Percentiles rank a stretch among this genome's conserved stretches.
Evolutionary conservation across 108 stramenopile species (phyloP).

Genomic region (Cyclotella sp.): DNA sequence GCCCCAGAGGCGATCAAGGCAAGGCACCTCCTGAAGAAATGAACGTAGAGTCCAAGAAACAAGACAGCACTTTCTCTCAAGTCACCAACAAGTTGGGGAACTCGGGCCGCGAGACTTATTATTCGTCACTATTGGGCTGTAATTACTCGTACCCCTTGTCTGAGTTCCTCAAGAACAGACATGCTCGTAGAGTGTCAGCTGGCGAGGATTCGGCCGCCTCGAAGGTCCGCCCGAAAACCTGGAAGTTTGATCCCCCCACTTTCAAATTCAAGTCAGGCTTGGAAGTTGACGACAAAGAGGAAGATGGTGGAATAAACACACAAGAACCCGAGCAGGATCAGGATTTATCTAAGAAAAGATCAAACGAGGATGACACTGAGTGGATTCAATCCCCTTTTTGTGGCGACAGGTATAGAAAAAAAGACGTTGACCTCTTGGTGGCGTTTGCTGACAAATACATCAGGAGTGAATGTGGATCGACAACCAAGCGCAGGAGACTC

Average conservation of each 20-base stretch:
- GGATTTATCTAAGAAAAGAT: not conserved
- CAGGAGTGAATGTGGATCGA: not conserved
- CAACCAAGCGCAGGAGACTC: not conserved
- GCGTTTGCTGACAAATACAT: constrained; percentile 7
- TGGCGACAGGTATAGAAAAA: constrained; percentile 9
- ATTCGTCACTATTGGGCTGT: not conserved
- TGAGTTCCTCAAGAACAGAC: not conserved
- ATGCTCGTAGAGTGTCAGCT: not conserved
- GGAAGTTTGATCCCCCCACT: constrained; percentile 2
- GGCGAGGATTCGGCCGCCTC: not conserved
- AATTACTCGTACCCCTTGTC: not conserved
- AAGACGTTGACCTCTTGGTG: constrained; percentile 6
- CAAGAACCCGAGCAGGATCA: not conserved
- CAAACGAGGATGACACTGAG: not conserved
- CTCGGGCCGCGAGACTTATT: not conserved
- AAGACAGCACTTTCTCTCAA: not conserved
- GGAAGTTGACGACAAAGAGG: not conserved
- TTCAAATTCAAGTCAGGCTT: not conserved
- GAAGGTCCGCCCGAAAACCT: not conserved
- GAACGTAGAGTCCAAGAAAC: not conserved
- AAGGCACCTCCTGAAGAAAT: not conserved
- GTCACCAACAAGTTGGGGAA: not conserved
- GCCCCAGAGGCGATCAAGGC: not conserved
- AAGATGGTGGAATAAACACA: not conserved
- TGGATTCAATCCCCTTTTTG: constrained; percentile 16